A percentile compares a stretch with the other conserved stretches of the same genome.
Conservation (phyloP, 139 green algal species). For the Chloropicon primus region DNA sequence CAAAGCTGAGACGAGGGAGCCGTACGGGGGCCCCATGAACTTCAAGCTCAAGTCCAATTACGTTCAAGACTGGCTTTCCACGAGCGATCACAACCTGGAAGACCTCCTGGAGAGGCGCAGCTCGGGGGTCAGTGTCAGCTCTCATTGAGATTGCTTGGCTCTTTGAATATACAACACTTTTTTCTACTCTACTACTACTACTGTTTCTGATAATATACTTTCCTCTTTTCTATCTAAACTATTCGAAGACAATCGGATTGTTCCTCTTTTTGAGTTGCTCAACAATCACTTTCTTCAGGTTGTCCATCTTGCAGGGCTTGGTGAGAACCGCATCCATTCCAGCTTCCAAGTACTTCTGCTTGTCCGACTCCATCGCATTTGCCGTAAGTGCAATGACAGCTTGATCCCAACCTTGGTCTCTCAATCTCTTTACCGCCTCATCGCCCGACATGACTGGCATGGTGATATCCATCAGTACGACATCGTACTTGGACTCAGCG, state of each 20-base stretch:
- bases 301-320: constrained; percentile 9
- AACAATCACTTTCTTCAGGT: neutral
- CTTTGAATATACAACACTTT: neutral
- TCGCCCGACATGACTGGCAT: neutral
- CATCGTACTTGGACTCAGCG: neutral
- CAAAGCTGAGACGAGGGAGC: neutral
- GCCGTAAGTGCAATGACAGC: constrained; percentile 22
- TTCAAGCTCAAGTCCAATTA: neutral
- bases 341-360: constrained; percentile 12
- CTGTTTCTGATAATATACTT: neutral
- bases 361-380: constrained; percentile 16
- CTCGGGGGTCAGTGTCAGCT: neutral
- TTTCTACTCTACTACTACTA: neutral
- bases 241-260: neutral
- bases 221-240: neutral
- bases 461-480: neutral
- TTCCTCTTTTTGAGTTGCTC: neutral
- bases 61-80: neutral
- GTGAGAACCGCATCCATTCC: constrained; percentile 21
- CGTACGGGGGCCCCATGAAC: neutral
- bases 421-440: neutral
- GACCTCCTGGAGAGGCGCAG: neutral
- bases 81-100: neutral
- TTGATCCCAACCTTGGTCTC: neutral
- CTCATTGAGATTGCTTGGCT: neutral